A percentile compares a stretch with the other conserved stretches of the same genome.
Evolutionary conservation across 2,329 filamentous ascomycete genomes (phyloP).

Genomic region (Hymenoscyphus occultus): DNA sequence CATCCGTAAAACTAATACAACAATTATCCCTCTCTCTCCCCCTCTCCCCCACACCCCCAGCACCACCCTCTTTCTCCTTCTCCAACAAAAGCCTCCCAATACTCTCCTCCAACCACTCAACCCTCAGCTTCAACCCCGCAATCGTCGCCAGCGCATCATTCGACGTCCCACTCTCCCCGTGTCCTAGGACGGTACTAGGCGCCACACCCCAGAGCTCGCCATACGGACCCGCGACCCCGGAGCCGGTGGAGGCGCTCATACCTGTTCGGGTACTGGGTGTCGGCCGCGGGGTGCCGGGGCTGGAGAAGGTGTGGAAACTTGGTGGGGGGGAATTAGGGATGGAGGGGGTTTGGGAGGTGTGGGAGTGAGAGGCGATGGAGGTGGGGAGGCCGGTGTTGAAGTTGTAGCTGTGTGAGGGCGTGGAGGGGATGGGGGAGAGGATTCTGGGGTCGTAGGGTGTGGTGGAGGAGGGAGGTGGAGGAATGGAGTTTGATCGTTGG

Average conservation of each 20-base stretch:
- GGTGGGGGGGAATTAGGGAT: constrained; percentile 31
- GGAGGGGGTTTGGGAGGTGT: constrained; percentile 21
- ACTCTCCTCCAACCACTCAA: constrained; percentile 32
- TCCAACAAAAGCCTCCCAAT: constrained; percentile 28
- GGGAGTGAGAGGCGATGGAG: constrained; percentile 18
- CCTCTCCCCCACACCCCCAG: neutral
- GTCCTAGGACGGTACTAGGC: constrained; percentile 16
- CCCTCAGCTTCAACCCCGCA: constrained; percentile 25
- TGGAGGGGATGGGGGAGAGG: constrained; percentile 25
- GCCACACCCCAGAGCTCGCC: constrained; percentile 32
- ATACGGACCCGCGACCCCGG: constrained; percentile 9
- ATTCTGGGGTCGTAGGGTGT: constrained; percentile 21
- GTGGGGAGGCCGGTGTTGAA: constrained; percentile 26
- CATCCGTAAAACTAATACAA: constrained; percentile 31
- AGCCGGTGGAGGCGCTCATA: constrained; percentile 9
- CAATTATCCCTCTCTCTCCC: constrained; percentile 24
- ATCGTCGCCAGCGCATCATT: constrained; percentile 28
- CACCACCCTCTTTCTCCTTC: constrained; percentile 14
- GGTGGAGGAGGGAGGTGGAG: neutral
- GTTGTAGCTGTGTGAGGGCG: constrained; percentile 26
- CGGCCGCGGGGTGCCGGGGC: constrained; percentile 24
- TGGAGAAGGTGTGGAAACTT: constrained; percentile 28
- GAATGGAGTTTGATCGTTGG: constrained; percentile 16
- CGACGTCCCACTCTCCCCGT: constrained; percentile 16
- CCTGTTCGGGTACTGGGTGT: constrained; percentile 22